phyloP scores from a whole-genome alignment of 1,284 basidiomycete species.

The Moesziomyces parantarcticus region DNA sequence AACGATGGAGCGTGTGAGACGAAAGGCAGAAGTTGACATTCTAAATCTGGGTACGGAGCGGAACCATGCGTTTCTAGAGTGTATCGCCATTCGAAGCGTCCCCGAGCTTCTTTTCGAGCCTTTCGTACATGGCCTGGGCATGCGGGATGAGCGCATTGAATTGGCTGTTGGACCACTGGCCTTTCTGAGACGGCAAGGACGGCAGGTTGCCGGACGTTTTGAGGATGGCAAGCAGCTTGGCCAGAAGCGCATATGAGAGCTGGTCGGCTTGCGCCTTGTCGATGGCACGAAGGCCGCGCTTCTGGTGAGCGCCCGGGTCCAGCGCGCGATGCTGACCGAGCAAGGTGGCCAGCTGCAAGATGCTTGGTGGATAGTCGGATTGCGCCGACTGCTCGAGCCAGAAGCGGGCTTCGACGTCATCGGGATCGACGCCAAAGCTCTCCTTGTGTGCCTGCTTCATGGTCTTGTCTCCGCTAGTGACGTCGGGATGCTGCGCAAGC shows the following conservation, averaged over 20 bases:
- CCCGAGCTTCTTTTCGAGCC: constrained; percentile 34
- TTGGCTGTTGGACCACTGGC: constrained; percentile 46
- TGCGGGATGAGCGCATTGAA: constrained; percentile 43
- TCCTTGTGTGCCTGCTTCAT: constrained; percentile 47
- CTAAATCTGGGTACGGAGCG: too few species aligned
- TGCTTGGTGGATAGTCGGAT: constrained; percentile 40
- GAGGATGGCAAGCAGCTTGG: constrained; percentile 44
- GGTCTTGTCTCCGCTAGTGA: constrained; percentile 29
- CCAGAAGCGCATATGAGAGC: constrained; percentile 39
- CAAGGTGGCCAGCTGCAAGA: constrained; percentile 40
- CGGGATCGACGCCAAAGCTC: constrained; percentile 50
- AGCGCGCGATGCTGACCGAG: constrained; percentile 37
- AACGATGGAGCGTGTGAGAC: background rate
- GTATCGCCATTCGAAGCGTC: constrained; percentile 7
- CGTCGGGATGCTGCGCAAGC: constrained; percentile 37
- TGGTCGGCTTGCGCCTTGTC: constrained; percentile 35
- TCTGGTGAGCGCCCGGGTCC: constrained; percentile 7
- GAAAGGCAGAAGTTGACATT: background rate
- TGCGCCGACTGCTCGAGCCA: constrained; percentile 51
- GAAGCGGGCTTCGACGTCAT: constrained; percentile 51
- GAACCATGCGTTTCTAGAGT: too few species aligned
- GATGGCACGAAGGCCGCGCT: constrained; percentile 20
- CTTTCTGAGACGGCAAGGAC: constrained; percentile 42
- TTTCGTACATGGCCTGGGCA: constrained; percentile 46
- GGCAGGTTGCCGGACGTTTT: constrained; percentile 44